Evolutionary conservation across 257 asterid species (phyloP), one percentile per base, ranked within the genome.

Genomic region (Solanum medicagineum): DNA sequence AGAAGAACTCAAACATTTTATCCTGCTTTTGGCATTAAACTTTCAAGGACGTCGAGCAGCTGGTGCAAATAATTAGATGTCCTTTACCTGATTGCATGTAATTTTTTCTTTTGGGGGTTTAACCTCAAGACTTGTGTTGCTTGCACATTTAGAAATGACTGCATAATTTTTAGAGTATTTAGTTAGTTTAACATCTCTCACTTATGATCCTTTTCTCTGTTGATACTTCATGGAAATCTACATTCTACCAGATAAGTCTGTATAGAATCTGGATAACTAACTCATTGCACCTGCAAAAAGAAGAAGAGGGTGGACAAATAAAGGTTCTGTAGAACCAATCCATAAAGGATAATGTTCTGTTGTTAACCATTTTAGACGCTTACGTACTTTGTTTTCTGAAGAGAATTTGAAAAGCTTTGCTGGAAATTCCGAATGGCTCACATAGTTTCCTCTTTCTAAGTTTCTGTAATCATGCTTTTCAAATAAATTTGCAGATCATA

Each of bases 401-500:
- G 83, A 11, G 29, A 79, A 79, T 65, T 16, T 53, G 83, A 16
- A 79, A 79, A 26, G 29, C 47, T 8, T 79, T 54, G 65, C 51
- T 79, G 26, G 40, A 53, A 79, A 77, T 77, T 51, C 83, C 16
- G 10, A 29, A 79, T 29, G 57, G 83, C 66, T 79, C 83, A 79
- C 54, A 29, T 29, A 79, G 7, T 29, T 79, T 79, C 83, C 60
- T 26, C 19, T 54, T 79, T 79, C 66, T 54, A 26, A 53, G 83
- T 29, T 74, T 79, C 83, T 53, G 66, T 79, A 53, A 81, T 65
- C 81, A 63, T 59, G 51, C 19, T 90, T 84, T 62, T 74, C 24
- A 55, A 80, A 83, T 89, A 84, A 79, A 62, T 83, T 88, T 94
- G 92, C 93, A 96, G 99, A 91, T 96, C 99, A 74, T 95, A 95